Conservation (phyloP, 768 basidiomycete species). For the Tylopilus sp. region DNA sequence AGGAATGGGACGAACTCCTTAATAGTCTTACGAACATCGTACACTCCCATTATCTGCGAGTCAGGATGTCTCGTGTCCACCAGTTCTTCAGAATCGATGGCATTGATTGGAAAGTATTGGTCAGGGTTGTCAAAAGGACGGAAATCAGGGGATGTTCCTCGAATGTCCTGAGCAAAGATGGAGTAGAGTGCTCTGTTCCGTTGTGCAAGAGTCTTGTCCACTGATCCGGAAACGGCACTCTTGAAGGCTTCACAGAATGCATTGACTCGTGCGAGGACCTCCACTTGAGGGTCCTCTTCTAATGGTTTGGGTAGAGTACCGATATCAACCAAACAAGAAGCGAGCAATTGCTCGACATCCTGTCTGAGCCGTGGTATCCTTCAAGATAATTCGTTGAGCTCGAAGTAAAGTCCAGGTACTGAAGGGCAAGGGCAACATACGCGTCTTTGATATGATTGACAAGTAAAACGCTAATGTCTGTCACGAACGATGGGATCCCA, state of each 20-base stretch:
- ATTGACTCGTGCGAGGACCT: constrained; percentile 43
- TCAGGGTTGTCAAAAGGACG: constrained; percentile 25
- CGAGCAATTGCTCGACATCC: constrained; percentile 41
- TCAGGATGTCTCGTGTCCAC: not conserved
- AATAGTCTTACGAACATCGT: constrained; percentile 36
- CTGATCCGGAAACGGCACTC: constrained; percentile 31
- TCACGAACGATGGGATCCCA: constrained; percentile 52
- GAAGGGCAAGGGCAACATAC: constrained; percentile 41
- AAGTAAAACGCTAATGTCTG: constrained; percentile 49
- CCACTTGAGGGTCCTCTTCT: constrained; percentile 40
- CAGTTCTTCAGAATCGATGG: constrained; percentile 7
- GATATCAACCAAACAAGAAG: constrained; percentile 32
- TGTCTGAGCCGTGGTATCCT: constrained; percentile 48
- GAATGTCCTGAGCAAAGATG: constrained; percentile 34
- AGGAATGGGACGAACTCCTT: constrained; percentile 27
- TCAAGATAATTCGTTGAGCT: constrained; percentile 1
- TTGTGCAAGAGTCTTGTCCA: constrained; percentile 37
- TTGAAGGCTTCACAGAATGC: constrained; percentile 43
- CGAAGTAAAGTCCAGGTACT: not conserved
- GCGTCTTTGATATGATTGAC: constrained; percentile 48
- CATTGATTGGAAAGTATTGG: constrained; percentile 10
- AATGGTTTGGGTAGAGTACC: constrained; percentile 38
- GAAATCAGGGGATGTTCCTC: constrained; percentile 42
- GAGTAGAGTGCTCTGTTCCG: constrained; percentile 32
- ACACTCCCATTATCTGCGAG: constrained; percentile 25